These are phyloP conservation scores for Raddia guianensis DNA, from an alignment of 176 grass and related monocot genomes.

Conservation along the genomic window DNA sequence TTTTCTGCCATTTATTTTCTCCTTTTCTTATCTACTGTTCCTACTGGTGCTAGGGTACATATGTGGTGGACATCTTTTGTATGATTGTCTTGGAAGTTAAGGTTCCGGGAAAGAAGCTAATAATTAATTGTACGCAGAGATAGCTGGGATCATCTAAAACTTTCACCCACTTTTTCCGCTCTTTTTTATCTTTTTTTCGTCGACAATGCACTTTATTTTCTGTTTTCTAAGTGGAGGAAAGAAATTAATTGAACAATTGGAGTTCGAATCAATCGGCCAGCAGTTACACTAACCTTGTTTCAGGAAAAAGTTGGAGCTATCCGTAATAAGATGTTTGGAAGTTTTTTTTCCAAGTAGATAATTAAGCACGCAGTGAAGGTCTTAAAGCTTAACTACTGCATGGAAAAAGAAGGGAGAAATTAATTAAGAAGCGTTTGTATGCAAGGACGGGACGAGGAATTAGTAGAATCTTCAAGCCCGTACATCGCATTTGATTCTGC, in stretches of 20 bases:
- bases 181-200: too few relatives aligned
- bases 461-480: background rate
- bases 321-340: background rate
- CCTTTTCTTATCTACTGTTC: background rate
- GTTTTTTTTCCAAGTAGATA: background rate
- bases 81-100: conserved; percentile 46
- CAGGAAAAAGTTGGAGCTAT: background rate
- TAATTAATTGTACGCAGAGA: background rate
- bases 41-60: background rate
- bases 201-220: too few relatives aligned
- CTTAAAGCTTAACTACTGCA: background rate
- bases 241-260: background rate
- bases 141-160: background rate
- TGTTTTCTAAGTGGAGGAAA: background rate
- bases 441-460: background rate
- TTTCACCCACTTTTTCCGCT: too few relatives aligned
- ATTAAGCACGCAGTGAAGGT: background rate
- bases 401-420: background rate
- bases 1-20: background rate
- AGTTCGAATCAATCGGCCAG: background rate
- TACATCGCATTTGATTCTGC: background rate
- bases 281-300: conserved; percentile 23
- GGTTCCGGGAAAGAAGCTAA: background rate
- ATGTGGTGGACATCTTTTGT: background rate
- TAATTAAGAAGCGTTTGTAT: background rate